A percentile compares a stretch with the other conserved stretches of the same genome.
Conservation (phyloP, 495 filamentous ascomycete species). For the Aspergillus egyptiacus region DNA sequence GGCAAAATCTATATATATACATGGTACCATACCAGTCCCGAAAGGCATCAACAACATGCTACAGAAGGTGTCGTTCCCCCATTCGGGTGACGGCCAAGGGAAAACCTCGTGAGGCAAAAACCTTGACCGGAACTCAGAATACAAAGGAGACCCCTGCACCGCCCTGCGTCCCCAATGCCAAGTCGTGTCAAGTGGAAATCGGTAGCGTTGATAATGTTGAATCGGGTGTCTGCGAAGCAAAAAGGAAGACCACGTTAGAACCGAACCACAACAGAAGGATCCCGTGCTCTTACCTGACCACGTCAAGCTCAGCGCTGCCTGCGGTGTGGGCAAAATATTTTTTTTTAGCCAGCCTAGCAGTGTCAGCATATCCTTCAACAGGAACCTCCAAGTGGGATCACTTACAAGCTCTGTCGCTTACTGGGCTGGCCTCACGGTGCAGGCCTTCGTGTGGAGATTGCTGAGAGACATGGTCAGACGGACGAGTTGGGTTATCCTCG, state of each 20-base stretch:
- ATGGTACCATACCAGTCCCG: background rate
- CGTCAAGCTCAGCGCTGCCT: background rate
- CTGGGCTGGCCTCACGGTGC: constrained; percentile 7
- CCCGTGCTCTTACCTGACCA: background rate
- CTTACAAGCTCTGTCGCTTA: constrained; percentile 19
- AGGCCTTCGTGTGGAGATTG: background rate
- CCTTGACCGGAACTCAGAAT: constrained; percentile 16
- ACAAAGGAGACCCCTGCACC: background rate
- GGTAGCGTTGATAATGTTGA: too few species aligned
- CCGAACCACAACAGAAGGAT: background rate
- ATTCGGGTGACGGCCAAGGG: constrained; percentile 19
- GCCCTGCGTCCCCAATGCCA: background rate
- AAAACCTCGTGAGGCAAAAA: constrained; percentile 18
- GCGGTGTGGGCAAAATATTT: background rate
- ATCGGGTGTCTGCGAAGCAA: background rate
- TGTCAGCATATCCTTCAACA: background rate
- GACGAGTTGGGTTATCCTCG: background rate
- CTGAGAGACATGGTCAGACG: background rate
- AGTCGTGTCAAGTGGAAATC: too few species aligned
- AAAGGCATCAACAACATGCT: background rate
- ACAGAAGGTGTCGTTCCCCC: too few species aligned
- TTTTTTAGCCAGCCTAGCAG: constrained; percentile 17
- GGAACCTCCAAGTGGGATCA: background rate
- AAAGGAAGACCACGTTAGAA: too few species aligned
- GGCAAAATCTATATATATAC: background rate